Evolutionary conservation across 805 yeast species (phyloP), one percentile per base, ranked within the genome.

Genomic region (Yarrowia sp.): DNA sequence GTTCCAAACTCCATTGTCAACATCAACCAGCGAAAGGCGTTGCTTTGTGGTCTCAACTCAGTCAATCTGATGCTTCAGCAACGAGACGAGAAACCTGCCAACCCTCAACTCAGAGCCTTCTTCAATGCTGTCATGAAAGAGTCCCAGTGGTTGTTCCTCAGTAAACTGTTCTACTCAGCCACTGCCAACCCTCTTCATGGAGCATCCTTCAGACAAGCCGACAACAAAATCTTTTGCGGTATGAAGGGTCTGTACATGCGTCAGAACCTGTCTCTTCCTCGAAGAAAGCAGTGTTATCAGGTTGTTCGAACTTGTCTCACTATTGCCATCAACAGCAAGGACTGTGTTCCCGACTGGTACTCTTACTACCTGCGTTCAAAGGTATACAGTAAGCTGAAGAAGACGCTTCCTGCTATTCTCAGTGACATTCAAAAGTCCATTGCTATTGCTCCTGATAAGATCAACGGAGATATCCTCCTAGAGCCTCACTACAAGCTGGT

Each of bases 401-500:
- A 69, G 2, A 67, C 72, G 0, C 76, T 80, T 0, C 39, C 58
- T 0, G 63, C 69, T 1, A 82, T 83, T 0, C 64, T 87, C 32
- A 76, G 77, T 0, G 71, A 80, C 5, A 71, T 86, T 17, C 41
- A 79, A 11, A 72, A 74, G n/a, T 69, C 78, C 4, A 65, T 70
- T 8, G 65, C 65, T 18, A 22, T 65, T 10, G 48, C 74, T 4
- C 66, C 69, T 2, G 68, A 68, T 4, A 68, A 67, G 45, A 55
- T 64, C 35, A 39, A 79, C 57, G 75, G 78, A 4, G 95, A 88
- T 43, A 81, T 82, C 0, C 77, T 87, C 1, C 76, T 92, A 48
- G 97, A 92, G 70, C 93, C 97, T 0, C 92, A 88, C 71, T 92
- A 91, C 71, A 78, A 80, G 48, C 73, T 88, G 3, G 80, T 89